A percentile compares a stretch with the other conserved stretches of the same genome.
Evolutionary conservation across 108 stramenopile genomes (phyloP).

Genomic region (Pseudonitzschia multiseries): DNA sequence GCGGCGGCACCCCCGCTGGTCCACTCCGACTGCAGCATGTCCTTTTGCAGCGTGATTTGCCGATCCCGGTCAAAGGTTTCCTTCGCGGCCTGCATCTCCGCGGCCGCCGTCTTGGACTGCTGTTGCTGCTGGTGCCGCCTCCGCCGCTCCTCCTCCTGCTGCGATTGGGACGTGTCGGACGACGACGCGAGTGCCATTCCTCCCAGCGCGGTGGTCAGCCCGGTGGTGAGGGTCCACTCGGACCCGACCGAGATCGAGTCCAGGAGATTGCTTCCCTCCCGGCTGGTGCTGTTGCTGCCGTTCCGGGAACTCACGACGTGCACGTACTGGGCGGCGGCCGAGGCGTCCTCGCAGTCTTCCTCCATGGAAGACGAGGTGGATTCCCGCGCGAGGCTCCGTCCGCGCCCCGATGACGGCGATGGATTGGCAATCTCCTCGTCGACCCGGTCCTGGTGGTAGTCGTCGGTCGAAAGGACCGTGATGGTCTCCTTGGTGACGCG

Average conservation of each 20-base stretch:
- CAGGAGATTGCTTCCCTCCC: background rate
- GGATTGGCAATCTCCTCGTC: constrained; percentile 1
- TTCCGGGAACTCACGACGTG: background rate
- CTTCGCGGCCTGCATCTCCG: constrained; percentile 16
- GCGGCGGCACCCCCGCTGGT: background rate
- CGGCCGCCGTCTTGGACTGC: background rate
- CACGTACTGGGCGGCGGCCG: background rate
- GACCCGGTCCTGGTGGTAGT: background rate
- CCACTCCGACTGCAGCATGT: constrained; percentile 42
- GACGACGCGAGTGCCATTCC: background rate
- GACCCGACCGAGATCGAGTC: constrained; percentile 22
- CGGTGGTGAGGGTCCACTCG: constrained; percentile 15
- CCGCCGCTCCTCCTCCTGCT: no score
- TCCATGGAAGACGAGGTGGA: background rate
- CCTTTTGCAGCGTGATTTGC: constrained; percentile 32
- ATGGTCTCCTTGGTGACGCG: background rate
- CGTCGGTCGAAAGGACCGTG: background rate
- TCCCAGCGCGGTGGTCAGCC: background rate
- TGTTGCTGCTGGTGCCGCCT: no score
- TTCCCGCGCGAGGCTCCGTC: background rate
- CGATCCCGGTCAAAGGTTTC: constrained; percentile 43
- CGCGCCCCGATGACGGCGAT: background rate
- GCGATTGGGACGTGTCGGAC: no score
- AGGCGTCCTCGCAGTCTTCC: background rate
- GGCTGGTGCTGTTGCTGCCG: background rate